phyloP scores from a whole-genome alignment of 1,284 basidiomycete species.

The Irpex sp. region DNA sequence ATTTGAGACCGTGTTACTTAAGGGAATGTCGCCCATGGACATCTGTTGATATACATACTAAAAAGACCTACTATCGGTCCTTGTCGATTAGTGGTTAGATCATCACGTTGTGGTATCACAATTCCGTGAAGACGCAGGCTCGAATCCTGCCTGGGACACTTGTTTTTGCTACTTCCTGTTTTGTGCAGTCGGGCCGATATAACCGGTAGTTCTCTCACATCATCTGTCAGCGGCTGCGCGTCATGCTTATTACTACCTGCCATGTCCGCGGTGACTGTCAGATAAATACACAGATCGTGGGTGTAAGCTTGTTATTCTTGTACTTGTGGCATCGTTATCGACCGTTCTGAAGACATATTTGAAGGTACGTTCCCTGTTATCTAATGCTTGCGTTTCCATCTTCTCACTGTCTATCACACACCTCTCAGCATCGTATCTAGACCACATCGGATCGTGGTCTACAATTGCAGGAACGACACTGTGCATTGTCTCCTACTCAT shows the following conservation, averaged over 20 bases:
- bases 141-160: conserved; percentile 12
- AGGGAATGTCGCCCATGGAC: too few species aligned
- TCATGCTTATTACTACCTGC: not conserved
- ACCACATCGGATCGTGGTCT: too few species aligned
- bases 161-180: not conserved
- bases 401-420: not conserved
- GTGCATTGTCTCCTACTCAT: too few species aligned
- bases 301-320: not conserved
- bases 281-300: not conserved
- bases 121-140: conserved; percentile 13
- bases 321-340: not conserved
- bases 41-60: not conserved
- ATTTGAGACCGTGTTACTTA: too few species aligned
- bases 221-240: not conserved
- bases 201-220: not conserved
- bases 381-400: not conserved
- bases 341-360: too few species aligned
- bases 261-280: not conserved
- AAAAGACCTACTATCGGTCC: not conserved
- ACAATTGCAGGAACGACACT: too few species aligned
- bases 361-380: not conserved
- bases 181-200: not conserved
- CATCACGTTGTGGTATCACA: not conserved
- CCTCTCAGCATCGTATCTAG: too few species aligned
- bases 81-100: too few species aligned